Percentiles rank a stretch among this genome's conserved stretches.
Evolutionary conservation across 2,329 filamentous ascomycete genomes (phyloP).

Genomic region (Sporothrix luriei): DNA sequence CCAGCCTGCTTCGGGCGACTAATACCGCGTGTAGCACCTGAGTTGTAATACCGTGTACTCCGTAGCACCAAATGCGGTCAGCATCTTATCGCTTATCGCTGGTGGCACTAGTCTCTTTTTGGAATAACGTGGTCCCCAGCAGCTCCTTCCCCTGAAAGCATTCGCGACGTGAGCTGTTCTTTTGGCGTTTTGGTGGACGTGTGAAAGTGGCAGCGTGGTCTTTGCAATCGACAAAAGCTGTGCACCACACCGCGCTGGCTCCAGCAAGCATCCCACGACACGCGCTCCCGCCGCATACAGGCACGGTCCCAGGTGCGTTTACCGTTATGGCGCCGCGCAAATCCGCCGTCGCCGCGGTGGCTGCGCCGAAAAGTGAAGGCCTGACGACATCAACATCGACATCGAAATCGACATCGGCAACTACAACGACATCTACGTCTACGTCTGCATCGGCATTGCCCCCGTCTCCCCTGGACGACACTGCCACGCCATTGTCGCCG

Average conservation of each 20-base stretch:
- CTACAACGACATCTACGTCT: background rate
- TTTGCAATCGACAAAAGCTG: background rate
- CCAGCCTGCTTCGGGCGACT: no score
- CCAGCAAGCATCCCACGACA: background rate
- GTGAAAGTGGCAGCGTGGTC: background rate
- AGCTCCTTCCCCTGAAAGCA: slow-evolving; percentile 21
- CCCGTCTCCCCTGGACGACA: background rate
- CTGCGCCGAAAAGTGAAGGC: slow-evolving; percentile 15
- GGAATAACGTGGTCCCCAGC: background rate
- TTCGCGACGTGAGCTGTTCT: slow-evolving; percentile 31
- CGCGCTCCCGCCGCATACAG: background rate
- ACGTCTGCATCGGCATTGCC: background rate
- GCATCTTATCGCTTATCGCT: slow-evolving; percentile 12
- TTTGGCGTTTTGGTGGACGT: slow-evolving; percentile 10
- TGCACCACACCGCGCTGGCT: background rate
- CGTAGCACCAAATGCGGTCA: background rate
- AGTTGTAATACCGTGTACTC: no score
- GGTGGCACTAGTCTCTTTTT: background rate
- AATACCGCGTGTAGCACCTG: no score
- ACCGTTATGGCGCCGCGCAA: slow-evolving; percentile 12
- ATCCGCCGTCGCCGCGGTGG: slow-evolving; percentile 17
- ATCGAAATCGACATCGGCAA: background rate
- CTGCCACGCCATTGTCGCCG: background rate
- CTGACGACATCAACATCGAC: background rate
- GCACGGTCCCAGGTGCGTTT: background rate